phyloP scores from a whole-genome alignment of 352 stramenopile species.

The Blastocystis sp. region DNA sequence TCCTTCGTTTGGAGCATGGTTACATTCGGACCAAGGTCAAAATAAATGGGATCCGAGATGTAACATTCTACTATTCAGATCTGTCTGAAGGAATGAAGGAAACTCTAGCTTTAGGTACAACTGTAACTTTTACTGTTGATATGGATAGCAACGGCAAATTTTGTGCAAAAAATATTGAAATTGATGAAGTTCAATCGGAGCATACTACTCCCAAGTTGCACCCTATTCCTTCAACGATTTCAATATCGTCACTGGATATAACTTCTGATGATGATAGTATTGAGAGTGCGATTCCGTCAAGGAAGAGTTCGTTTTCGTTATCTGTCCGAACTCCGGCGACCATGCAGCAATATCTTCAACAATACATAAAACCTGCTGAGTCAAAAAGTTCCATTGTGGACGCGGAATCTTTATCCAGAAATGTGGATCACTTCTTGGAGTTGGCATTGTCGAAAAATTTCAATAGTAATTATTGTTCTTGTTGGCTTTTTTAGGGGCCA shows the following conservation, averaged over 20 bases:
- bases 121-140: conserved; percentile 12
- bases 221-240: neutral
- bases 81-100: neutral
- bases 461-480: neutral
- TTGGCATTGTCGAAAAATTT: neutral
- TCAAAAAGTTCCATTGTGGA: neutral
- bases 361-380: neutral
- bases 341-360: neutral
- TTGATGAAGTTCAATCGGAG: neutral
- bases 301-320: neutral
- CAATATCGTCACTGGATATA: neutral
- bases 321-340: neutral
- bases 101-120: neutral
- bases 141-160: conserved; percentile 1
- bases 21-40: conserved; percentile 52
- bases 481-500: neutral
- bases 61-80: conserved; percentile 42
- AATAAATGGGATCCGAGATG: conserved; percentile 25
- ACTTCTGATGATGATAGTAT: conserved; percentile 15
- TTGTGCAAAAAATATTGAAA: conserved; percentile 46
- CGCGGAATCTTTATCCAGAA: neutral
- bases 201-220: neutral
- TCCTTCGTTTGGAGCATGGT: conserved; percentile 15
- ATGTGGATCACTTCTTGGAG: conserved; percentile 19
- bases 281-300: neutral